A percentile compares a stretch with the other conserved stretches of the same genome.
Evolutionary conservation across 345 rosid genomes (phyloP).

Genomic region (Rubroshorea leprosula): DNA sequence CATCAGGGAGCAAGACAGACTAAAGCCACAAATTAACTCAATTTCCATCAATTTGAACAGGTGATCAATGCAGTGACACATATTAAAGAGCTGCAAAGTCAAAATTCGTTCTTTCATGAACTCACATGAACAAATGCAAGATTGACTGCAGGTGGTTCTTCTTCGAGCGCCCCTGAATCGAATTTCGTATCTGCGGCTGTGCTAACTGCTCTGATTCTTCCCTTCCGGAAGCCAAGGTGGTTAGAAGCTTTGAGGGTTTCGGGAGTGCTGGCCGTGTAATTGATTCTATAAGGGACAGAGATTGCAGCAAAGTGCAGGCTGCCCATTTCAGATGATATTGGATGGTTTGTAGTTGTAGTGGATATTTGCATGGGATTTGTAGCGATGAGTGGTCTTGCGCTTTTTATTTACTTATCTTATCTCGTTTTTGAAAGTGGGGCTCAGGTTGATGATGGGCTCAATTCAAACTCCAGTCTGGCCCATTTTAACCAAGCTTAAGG

Average conservation of each 20-base stretch:
- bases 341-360: background rate
- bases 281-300: slow-evolving; percentile 18
- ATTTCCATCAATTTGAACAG: background rate
- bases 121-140: slow-evolving; percentile 87
- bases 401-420: slow-evolving; percentile 26
- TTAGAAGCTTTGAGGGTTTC: slow-evolving; percentile 21
- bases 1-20: slow-evolving; percentile 91
- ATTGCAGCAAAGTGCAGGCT: slow-evolving; percentile 53
- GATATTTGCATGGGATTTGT: slow-evolving; percentile 9
- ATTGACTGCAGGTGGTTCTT: slow-evolving; percentile 59
- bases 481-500: too few relatives aligned
- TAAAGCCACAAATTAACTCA: slow-evolving; percentile 14
- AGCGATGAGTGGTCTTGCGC: slow-evolving; percentile 30
- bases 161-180: slow-evolving; percentile 25
- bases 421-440: slow-evolving; percentile 10
- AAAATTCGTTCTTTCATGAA: background rate
- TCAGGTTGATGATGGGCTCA: background rate
- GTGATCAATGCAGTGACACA: background rate
- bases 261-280: slow-evolving; percentile 16
- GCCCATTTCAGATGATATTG: slow-evolving; percentile 37
- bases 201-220: slow-evolving; percentile 40
- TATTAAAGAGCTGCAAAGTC: too few relatives aligned
- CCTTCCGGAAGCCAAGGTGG: slow-evolving; percentile 15
- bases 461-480: too few relatives aligned
- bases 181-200: slow-evolving; percentile 40